Conservation (phyloP, 2,329 filamentous ascomycete genomes). For the Periconia sp. region DNA sequence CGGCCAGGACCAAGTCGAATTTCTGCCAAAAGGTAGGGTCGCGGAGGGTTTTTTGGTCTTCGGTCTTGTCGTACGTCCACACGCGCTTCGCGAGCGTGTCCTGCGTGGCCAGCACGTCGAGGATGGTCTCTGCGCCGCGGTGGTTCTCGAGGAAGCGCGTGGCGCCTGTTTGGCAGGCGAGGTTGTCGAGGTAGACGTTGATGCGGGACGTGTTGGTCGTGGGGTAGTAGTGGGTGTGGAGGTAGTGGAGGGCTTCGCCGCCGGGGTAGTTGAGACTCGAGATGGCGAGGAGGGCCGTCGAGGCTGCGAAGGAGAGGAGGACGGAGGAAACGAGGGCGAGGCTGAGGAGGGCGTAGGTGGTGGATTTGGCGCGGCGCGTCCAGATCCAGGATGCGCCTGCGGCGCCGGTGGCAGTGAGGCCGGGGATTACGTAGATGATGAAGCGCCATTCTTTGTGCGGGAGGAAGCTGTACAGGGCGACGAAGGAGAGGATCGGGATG, state of each 20-base stretch:
- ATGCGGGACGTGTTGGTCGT: slow-evolving; percentile 14
- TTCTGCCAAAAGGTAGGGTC: slow-evolving; percentile 58
- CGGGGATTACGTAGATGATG: slow-evolving; percentile 83
- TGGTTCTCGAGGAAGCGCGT: slow-evolving; percentile 57
- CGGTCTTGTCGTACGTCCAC: slow-evolving; percentile 65
- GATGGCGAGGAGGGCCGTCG: slow-evolving; percentile 69
- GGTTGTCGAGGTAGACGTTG: slow-evolving; percentile 59
- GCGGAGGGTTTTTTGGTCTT: slow-evolving; percentile 50
- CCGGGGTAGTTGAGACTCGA: slow-evolving; percentile 94
- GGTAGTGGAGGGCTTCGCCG: slow-evolving; percentile 67
- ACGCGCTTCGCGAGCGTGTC: slow-evolving; percentile 18
- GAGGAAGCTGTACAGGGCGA: slow-evolving; percentile 79
- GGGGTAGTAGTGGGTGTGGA: slow-evolving; percentile 37
- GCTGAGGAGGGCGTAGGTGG: slow-evolving; percentile 58
- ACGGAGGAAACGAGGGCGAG: slow-evolving; percentile 62
- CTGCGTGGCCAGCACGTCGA: slow-evolving; percentile 27
- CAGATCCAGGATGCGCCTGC: slow-evolving; percentile 68
- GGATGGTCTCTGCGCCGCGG: slow-evolving; percentile 27
- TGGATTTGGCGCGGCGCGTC: slow-evolving; percentile 64
- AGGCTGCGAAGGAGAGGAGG: slow-evolving; percentile 60
- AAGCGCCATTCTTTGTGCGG: slow-evolving; percentile 98
- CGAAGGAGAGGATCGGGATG: slow-evolving; percentile 70
- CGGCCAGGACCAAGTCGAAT: slow-evolving; percentile 62
- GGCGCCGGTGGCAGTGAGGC: slow-evolving; percentile 75
- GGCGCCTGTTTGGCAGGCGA: slow-evolving; percentile 65